Evolutionary conservation across 768 basidiomycete species (phyloP).

Genomic region (Asterophora lycoperdoides): DNA sequence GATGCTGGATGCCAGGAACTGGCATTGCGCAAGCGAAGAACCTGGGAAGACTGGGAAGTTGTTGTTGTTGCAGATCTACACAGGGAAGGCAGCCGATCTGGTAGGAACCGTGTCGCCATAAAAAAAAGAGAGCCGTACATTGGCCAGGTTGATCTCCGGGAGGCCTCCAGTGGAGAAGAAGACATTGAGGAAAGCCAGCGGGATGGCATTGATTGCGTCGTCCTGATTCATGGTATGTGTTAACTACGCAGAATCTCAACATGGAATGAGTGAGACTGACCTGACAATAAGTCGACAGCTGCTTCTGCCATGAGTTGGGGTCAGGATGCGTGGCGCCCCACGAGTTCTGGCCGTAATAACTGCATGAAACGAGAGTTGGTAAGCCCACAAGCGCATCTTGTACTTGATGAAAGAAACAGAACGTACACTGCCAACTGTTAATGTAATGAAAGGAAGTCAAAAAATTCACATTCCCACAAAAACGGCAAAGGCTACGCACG

Average conservation of each 20-base stretch:
- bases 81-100: not conserved
- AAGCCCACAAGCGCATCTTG: too few relatives aligned
- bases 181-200: conserved; percentile 56
- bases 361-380: conserved; percentile 7
- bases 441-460: too few relatives aligned
- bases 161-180: conserved; percentile 56
- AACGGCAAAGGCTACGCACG: too few relatives aligned
- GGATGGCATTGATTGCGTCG: conserved; percentile 52
- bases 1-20: conserved; percentile 55
- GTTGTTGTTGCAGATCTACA: conserved; percentile 55
- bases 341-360: conserved; percentile 59
- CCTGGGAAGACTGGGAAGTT: conserved; percentile 56
- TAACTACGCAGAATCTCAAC: not conserved
- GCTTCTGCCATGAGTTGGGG: conserved; percentile 47
- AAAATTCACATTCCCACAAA: too few relatives aligned
- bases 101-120: not conserved
- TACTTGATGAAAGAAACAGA: too few relatives aligned
- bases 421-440: too few relatives aligned
- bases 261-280: conserved; percentile 19
- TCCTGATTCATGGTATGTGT: conserved; percentile 32
- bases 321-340: conserved; percentile 47
- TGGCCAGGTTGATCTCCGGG: conserved; percentile 58
- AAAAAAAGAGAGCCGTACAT: conserved; percentile 30
- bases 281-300: conserved; percentile 49
- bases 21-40: conserved; percentile 58